Base-by-base conservation (phyloP, 1,284 basidiomycete species). In the Chalciporus sp. region DNA sequence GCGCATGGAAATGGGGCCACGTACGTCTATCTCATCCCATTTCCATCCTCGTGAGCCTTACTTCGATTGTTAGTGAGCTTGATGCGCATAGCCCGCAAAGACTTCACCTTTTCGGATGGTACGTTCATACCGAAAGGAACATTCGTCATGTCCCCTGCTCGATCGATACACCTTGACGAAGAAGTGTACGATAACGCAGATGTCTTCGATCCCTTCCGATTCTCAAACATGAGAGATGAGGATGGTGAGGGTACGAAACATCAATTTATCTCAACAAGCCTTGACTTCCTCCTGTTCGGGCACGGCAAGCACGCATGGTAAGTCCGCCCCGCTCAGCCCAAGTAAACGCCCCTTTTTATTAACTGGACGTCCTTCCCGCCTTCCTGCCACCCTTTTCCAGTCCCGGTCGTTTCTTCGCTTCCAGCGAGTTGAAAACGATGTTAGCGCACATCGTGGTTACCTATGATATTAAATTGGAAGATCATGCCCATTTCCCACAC, bases 31-130 rank as follows among this genome's bases (percentile, higher is more conserved):
- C 14, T 35, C 33, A 1, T 35, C 16, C 7, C 7, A 14, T n/a
- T 35, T 3, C 14, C 4, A 14, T 14, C 33, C 6, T 14, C 3
- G 16, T 7, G 33, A 4, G 14, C 33, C 16, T 35, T 5, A 35
- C 33, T n/a, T n/a, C 7, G 73, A 57, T 35, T 14, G 26, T 20
- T 8, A 77, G 75, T 69, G 17, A 52, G 49, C 23, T 58, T 75
- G 57, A 33, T 14, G 3, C 73, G 76, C 47, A 65, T 60, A 37
- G 71, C 69, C 0, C n/a, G 74, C 29, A 66, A 70, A 41, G 71
- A 73, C 16, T 72, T 69, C 53, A 73, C 66, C 0, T 73, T 79
- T 53, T 73, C 73, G 3, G 72, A 79, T 47, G 78, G 78, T 1
- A 73, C 72, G 1, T 58, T 65, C 14, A 43, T 80, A 7, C 78